Conservation (phyloP, 2,329 filamentous ascomycete species). For the Tolypocladium endophyticum region DNA sequence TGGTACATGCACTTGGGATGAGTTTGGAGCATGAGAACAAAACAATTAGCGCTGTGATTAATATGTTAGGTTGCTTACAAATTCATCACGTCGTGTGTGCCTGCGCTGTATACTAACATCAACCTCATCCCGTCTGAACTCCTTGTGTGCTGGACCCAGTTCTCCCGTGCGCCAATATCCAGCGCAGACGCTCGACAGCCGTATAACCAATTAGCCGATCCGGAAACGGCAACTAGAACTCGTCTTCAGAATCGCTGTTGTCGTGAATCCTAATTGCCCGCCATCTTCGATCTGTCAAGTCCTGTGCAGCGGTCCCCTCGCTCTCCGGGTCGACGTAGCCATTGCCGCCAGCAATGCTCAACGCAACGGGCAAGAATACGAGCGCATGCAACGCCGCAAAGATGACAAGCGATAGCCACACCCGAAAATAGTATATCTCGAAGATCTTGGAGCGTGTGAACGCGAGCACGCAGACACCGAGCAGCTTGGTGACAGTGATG, state of each 20-base stretch:
- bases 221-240: slow-evolving; percentile 23
- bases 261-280: slow-evolving; percentile 69
- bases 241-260: slow-evolving; percentile 62
- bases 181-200: neutral
- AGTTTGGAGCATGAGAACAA: neutral
- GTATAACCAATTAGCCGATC: neutral
- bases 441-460: slow-evolving; percentile 98
- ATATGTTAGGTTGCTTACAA: neutral
- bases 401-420: slow-evolving; percentile 85
- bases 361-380: slow-evolving; percentile 79
- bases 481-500: slow-evolving; percentile 89
- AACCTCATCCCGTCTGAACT: neutral
- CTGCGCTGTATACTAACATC: neutral
- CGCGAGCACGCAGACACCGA: slow-evolving; percentile 84
- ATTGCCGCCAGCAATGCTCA: slow-evolving; percentile 76
- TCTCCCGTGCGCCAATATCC: neutral
- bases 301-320: slow-evolving; percentile 82
- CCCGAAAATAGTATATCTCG: slow-evolving; percentile 97
- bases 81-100: neutral
- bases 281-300: slow-evolving; percentile 70
- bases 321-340: slow-evolving; percentile 83
- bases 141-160: neutral
- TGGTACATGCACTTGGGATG: neutral
- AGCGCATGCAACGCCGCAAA: slow-evolving; percentile 85
- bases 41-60: neutral